These are phyloP conservation scores for Colletotrichum eleusines DNA, from an alignment of 2,329 filamentous ascomycete genomes.

Conservation along the genomic window DNA sequence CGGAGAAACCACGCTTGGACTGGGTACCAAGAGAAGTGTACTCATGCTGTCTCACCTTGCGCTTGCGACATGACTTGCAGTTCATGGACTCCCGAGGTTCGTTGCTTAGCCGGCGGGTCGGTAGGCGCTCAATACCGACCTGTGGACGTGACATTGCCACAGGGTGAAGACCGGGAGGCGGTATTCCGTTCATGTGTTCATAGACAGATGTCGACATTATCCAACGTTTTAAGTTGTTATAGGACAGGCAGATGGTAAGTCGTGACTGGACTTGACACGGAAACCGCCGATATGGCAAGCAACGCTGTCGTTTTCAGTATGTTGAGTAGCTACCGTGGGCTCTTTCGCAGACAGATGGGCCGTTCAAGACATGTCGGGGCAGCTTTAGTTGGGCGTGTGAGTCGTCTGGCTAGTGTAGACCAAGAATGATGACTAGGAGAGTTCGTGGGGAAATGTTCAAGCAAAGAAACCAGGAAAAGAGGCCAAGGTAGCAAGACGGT, in stretches of 20 bases:
- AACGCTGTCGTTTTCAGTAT: slow-evolving; percentile 18
- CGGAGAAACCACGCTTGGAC: neutral
- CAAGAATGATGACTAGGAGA: neutral
- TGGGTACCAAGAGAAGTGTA: neutral
- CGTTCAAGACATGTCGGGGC: slow-evolving; percentile 32
- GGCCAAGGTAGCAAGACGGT: slow-evolving; percentile 25
- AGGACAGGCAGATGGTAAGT: neutral
- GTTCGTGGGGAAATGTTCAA: slow-evolving; percentile 30
- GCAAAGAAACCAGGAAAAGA: slow-evolving; percentile 33
- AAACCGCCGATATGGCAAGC: neutral
- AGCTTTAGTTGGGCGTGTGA: neutral
- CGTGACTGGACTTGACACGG: neutral
- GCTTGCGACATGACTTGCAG: slow-evolving; percentile 92
- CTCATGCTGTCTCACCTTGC: slow-evolving; percentile 73
- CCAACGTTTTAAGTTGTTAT: slow-evolving; percentile 36
- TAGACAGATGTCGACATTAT: slow-evolving; percentile 55
- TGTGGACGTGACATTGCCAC: slow-evolving; percentile 78
- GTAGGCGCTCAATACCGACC: slow-evolving; percentile 84
- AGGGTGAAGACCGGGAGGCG: slow-evolving; percentile 59
- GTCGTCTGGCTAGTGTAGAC: slow-evolving; percentile 12
- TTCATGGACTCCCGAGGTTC: slow-evolving; percentile 94
- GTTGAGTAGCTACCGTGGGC: slow-evolving; percentile 15
- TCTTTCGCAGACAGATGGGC: slow-evolving; percentile 14
- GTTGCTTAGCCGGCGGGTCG: slow-evolving; percentile 75
- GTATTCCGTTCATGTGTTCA: slow-evolving; percentile 57